Conservation (phyloP, 2,329 filamentous ascomycete genomes). For the Mycosphaerella arachidis region DNA sequence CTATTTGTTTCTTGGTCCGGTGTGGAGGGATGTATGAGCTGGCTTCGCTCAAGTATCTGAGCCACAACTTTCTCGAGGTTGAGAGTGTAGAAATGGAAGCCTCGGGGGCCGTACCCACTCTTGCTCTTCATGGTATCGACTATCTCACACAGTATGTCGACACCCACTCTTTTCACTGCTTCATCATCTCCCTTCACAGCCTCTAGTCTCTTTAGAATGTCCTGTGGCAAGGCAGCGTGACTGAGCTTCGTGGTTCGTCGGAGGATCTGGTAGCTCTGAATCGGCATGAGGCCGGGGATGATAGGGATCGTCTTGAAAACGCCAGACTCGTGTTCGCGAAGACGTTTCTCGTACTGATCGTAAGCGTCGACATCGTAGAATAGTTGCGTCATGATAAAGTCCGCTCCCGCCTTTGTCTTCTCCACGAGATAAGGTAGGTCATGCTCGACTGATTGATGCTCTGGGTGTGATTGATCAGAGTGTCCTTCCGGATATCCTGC, state of each 20-base stretch:
- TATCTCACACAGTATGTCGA: slow-evolving; percentile 79
- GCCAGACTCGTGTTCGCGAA: slow-evolving; percentile 78
- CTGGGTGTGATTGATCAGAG: slow-evolving; percentile 83
- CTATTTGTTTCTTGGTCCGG: slow-evolving; percentile 28
- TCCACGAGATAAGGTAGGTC: slow-evolving; percentile 87
- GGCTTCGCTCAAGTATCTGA: slow-evolving; percentile 79
- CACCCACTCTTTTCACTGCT: slow-evolving; percentile 71
- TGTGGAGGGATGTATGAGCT: slow-evolving; percentile 64
- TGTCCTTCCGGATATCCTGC: slow-evolving; percentile 95
- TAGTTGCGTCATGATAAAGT: slow-evolving; percentile 98
- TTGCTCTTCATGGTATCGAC: slow-evolving; percentile 72
- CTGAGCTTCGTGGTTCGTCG: slow-evolving; percentile 91
- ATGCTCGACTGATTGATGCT: slow-evolving; percentile 59
- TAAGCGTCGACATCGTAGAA: slow-evolving; percentile 91
- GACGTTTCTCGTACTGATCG: slow-evolving; percentile 67
- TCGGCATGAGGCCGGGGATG: slow-evolving; percentile 92
- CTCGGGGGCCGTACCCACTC: slow-evolving; percentile 55
- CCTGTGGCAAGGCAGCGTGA: slow-evolving; percentile 73
- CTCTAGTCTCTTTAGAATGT: slow-evolving; percentile 66
- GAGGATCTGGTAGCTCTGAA: slow-evolving; percentile 95
- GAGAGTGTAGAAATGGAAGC: slow-evolving; percentile 96
- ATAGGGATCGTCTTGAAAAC: slow-evolving; percentile 83
- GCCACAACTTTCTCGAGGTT: slow-evolving; percentile 95
- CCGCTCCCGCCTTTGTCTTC: slow-evolving; percentile 84
- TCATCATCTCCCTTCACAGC: slow-evolving; percentile 74